Percentiles rank a stretch among this genome's conserved stretches.
These are phyloP conservation scores for Akanthomyces muscarius DNA, from an alignment of 2,329 filamentous ascomycete genomes.

Conservation along the genomic window DNA sequence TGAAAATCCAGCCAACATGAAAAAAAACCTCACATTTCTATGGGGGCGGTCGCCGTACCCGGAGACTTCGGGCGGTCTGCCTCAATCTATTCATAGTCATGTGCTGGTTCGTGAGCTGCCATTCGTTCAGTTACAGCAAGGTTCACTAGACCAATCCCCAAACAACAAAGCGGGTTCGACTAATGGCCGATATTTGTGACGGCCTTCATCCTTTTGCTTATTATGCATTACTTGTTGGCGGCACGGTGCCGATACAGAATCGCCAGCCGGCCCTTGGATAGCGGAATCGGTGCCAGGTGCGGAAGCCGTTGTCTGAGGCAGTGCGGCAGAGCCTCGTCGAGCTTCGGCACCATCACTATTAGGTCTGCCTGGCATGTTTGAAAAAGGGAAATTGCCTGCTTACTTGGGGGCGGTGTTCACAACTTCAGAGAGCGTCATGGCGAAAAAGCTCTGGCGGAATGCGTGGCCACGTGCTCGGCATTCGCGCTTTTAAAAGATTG, in stretches of 20 bases:
- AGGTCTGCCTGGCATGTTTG: too few species aligned
- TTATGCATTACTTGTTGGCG: not conserved
- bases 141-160: not conserved
- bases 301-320: not conserved
- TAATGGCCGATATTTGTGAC: too few species aligned
- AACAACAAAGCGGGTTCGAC: not conserved
- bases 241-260: not conserved
- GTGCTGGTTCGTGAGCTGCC: not conserved
- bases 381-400: too few species aligned
- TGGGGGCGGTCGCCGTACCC: not conserved
- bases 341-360: not conserved
- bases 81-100: not conserved
- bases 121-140: not conserved
- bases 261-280: not conserved
- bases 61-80: not conserved
- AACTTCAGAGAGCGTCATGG: not conserved
- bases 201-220: not conserved
- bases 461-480: too few species aligned
- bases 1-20: too few species aligned
- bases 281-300: not conserved
- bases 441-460: not conserved
- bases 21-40: not conserved
- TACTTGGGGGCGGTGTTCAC: not conserved
- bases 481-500: too few species aligned
- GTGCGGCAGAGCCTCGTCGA: not conserved